Evolutionary conservation across 305 asterid species (phyloP), one percentile per base, ranked within the genome.

Genomic region (Fraxinus xanthoxyloides): DNA sequence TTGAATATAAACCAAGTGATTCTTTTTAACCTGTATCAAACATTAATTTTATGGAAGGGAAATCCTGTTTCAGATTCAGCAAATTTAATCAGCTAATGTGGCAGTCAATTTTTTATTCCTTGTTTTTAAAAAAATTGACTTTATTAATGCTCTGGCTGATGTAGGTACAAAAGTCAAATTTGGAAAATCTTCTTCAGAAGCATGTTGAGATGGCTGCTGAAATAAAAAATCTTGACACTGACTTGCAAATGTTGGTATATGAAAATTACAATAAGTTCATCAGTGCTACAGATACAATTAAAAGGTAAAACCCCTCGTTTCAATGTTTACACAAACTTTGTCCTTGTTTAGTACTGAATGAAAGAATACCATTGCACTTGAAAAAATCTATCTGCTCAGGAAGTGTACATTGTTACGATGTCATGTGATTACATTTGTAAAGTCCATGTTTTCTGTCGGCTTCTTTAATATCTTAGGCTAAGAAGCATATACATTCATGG

Each of bases 201-300:
- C 99, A 96, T 88, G 99, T 96, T 56, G 97, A 93, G 89, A 94
- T 94, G 98, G 98, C 99, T 82, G 95, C 99, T 72, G 98, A 96
- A 88, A 94, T 96, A 77, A 96, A 96, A 84, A 96, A 96, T 90
- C 97, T 96, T 0, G 98, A 94, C 82, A 96, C 99, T 17, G 99
- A 96, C 92, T 86, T 96, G 89, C 99, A 96, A 85, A 96, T 96
- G 99, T 81, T 96, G 88, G 98, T 96, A 23, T 96, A 96, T 85
- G 99, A 96, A 85, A 96, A 96, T 90, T 96, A 96, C 93, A 96
- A 91, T 89, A 96, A 96, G 91, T 96, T 96, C 87, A 94, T 96
- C 81, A 94, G 98, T 83, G 99, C 98, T 32, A 96, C 98, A 2
- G 98, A 96, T 82, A 91, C 99, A 81, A 96, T 96, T 51, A 96